A percentile compares a stretch with the other conserved stretches of the same genome.
phyloP scores from a whole-genome alignment of 2,329 filamentous ascomycete species.

The Botrytis squamosa region DNA sequence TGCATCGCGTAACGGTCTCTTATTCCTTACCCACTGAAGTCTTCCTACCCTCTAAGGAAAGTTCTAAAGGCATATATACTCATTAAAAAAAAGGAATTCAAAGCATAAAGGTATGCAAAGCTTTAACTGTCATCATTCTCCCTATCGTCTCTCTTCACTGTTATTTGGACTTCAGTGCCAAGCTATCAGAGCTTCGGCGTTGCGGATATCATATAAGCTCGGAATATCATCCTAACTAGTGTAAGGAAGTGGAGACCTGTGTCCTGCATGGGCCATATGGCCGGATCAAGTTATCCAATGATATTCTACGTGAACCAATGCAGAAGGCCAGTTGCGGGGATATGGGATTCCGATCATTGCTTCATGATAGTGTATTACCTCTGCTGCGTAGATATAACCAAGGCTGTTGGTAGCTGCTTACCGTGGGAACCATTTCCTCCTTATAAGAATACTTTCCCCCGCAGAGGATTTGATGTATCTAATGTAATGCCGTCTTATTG shows the following conservation, averaged over 20 bases:
- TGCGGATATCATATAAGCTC: slow-evolving; percentile 26
- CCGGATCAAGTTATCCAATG: slow-evolving; percentile 28
- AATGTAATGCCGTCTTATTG: slow-evolving; percentile 72
- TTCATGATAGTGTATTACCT: slow-evolving; percentile 17
- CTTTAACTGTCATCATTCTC: not conserved
- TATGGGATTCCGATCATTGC: slow-evolving; percentile 27
- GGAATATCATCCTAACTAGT: slow-evolving; percentile 29
- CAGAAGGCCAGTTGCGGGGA: slow-evolving; percentile 31
- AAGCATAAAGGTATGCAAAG: slow-evolving; percentile 14
- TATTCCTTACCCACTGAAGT: not conserved
- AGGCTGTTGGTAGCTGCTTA: slow-evolving; percentile 22
- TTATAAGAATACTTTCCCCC: not conserved
- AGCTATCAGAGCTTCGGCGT: slow-evolving; percentile 19
- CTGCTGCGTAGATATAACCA: slow-evolving; percentile 32
- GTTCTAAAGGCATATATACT: not conserved
- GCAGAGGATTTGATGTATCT: slow-evolving; percentile 15
- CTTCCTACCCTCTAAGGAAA: not conserved
- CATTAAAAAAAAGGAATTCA: not conserved
- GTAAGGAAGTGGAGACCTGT: slow-evolving; percentile 28
- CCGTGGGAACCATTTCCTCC: not conserved
- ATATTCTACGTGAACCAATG: slow-evolving; percentile 5
- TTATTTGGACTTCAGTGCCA: not conserved
- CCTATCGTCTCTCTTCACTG: not conserved
- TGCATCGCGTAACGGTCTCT: not conserved
- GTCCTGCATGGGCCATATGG: slow-evolving; percentile 33